A percentile compares a stretch with the other conserved stretches of the same genome.
Evolutionary conservation across 306 rosid species (phyloP).

Genomic region (Cicer pinnatifidum): DNA sequence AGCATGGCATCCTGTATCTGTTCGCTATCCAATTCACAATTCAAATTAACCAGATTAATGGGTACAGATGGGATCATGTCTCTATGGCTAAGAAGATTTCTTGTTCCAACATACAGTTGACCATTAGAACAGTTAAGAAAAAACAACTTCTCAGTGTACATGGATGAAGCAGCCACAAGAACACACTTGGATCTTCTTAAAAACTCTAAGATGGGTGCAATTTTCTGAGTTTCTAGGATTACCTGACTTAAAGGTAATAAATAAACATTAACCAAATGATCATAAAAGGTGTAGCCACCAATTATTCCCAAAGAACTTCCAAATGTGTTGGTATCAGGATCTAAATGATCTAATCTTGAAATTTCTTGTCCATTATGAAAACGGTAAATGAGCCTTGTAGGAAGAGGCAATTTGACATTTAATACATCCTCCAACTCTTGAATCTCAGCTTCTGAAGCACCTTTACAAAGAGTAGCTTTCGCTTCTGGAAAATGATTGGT

Average conservation of each 20-base stretch:
- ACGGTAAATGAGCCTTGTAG: constrained; percentile 81
- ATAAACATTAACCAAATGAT: constrained; percentile 62
- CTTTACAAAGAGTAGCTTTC: constrained; percentile 64
- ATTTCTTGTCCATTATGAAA: constrained; percentile 82
- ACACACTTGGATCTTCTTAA: constrained; percentile 55
- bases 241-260: constrained; percentile 65
- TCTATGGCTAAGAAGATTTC: constrained; percentile 49
- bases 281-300: constrained; percentile 82
- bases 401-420: constrained; percentile 76
- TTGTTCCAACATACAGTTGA: constrained; percentile 80
- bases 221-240: constrained; percentile 50
- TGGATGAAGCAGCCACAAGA: constrained; percentile 69
- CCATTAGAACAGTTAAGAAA: constrained; percentile 75
- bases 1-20: constrained; percentile 83
- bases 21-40: constrained; percentile 47
- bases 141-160: constrained; percentile 56
- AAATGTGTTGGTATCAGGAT: constrained; percentile 33
- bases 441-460: constrained; percentile 78
- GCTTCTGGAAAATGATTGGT: constrained; percentile 68
- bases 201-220: constrained; percentile 44
- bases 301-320: constrained; percentile 72
- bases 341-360: constrained; percentile 31
- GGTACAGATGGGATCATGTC: constrained; percentile 92
- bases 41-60: constrained; percentile 54
- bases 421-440: constrained; percentile 58